Conservation (phyloP, 371 early-diverging fungal species). For the Syncephalastrum monosporum region DNA sequence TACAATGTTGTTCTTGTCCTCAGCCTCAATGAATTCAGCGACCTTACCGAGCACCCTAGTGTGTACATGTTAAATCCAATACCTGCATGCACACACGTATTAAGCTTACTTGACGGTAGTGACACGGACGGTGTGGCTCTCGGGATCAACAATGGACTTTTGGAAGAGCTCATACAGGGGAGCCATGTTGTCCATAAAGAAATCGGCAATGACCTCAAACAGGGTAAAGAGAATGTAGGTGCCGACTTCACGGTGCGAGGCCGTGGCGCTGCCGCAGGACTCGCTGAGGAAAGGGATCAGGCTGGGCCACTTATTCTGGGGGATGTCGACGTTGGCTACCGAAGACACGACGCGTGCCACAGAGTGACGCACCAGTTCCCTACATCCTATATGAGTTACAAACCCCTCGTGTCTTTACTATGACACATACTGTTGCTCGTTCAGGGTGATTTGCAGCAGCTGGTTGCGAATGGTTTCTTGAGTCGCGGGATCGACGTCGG, state of each 20-base stretch:
- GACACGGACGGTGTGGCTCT: conserved; percentile 75
- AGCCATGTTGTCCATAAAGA: conserved; percentile 60
- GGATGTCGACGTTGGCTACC: conserved; percentile 81
- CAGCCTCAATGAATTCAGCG: conserved; percentile 79
- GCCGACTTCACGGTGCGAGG: conserved; percentile 85
- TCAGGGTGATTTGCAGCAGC: conserved; percentile 67
- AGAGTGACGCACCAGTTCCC: conserved; percentile 74
- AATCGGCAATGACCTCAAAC: conserved; percentile 82
- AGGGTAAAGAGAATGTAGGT: conserved; percentile 79
- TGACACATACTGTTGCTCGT: conserved; percentile 66
- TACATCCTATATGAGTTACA: conserved; percentile 17
- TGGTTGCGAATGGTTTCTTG: conserved; percentile 59
- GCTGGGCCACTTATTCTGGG: conserved; percentile 76
- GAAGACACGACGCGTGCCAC: conserved; percentile 86
- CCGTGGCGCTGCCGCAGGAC: conserved; percentile 67
- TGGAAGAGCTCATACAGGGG: conserved; percentile 72
- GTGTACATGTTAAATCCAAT: neutral
- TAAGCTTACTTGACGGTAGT: conserved; percentile 70
- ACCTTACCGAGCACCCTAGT: conserved; percentile 76
- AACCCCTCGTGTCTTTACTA: neutral
- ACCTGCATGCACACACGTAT: conserved; percentile 5
- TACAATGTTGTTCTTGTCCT: conserved; percentile 67
- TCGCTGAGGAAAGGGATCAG: conserved; percentile 75
- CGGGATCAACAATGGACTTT: conserved; percentile 79
- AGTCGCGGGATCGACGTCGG: conserved; percentile 54